Percentiles rank a stretch among this genome's conserved stretches.
phyloP scores from a whole-genome alignment of 1,139 yeast species.

The Candida tunisiensis region DNA sequence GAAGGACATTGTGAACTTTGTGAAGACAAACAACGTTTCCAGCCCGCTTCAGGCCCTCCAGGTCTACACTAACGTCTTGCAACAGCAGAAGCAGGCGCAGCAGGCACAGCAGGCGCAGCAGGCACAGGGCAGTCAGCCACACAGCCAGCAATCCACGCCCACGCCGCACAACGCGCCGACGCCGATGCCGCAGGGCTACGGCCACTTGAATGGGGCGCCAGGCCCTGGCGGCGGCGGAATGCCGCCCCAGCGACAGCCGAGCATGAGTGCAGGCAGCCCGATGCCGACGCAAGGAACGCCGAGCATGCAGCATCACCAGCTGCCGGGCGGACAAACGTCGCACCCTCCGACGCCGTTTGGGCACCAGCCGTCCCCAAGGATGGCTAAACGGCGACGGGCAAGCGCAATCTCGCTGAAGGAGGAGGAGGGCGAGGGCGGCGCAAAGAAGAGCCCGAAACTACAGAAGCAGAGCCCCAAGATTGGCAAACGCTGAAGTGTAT shows the following conservation, averaged over 20 bases:
- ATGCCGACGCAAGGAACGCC: slow-evolving; percentile 1
- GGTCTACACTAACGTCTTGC: slow-evolving; percentile 20
- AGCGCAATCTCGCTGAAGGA: slow-evolving; percentile 4
- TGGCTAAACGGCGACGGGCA: slow-evolving; percentile 5
- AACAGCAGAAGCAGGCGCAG: slow-evolving; percentile 4
- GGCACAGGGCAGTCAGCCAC: slow-evolving; percentile 2
- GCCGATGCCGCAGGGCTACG: too few relatives aligned
- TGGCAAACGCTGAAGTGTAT: slow-evolving; percentile 4
- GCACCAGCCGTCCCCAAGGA: too few relatives aligned
- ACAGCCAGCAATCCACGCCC: slow-evolving; percentile 2
- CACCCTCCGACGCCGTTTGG: too few relatives aligned
- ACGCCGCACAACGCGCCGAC: slow-evolving; percentile 1
- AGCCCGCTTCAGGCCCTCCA: slow-evolving; percentile 51
- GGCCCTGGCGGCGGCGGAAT: too few relatives aligned
- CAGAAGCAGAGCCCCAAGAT: slow-evolving; percentile 5
- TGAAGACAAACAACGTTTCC: slow-evolving; percentile 24
- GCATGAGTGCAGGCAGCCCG: too few relatives aligned
- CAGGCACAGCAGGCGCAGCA: slow-evolving; percentile 4
- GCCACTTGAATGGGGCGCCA: too few relatives aligned
- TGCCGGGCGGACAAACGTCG: too few relatives aligned
- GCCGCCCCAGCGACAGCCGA: slow-evolving; percentile 2
- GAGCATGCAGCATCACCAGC: slow-evolving; percentile 2
- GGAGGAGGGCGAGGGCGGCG: too few relatives aligned
- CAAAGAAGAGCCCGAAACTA: too few relatives aligned
- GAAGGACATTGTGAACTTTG: slow-evolving; percentile 44